Percentiles rank a stretch among this genome's conserved stretches.
These are phyloP conservation scores for Phytophthora ohioensis DNA, from an alignment of 352 stramenopile species.

Conservation along the genomic window DNA sequence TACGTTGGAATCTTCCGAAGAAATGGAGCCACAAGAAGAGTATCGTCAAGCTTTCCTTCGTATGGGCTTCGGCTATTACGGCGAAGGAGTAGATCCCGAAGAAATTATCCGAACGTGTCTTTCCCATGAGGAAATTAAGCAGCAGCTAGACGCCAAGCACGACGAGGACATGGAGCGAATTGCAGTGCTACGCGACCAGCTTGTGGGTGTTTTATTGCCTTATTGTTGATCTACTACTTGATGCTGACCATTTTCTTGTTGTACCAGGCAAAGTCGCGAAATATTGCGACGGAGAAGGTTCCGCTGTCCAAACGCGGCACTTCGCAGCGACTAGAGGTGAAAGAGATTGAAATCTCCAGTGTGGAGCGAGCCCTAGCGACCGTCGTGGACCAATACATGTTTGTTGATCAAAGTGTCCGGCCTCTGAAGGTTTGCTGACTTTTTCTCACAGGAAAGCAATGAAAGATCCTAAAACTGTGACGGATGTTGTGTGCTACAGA, in stretches of 20 bases:
- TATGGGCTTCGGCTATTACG: constrained; percentile 70
- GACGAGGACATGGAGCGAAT: constrained; percentile 68
- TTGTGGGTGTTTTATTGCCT: constrained; percentile 46
- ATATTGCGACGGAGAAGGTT: constrained; percentile 55
- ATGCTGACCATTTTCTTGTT: background rate
- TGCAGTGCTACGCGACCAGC: constrained; percentile 56
- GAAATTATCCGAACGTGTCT: constrained; percentile 75
- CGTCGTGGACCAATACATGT: constrained; percentile 87
- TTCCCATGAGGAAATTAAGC: constrained; percentile 72
- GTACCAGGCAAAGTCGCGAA: constrained; percentile 55
- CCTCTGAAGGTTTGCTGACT: constrained; percentile 69
- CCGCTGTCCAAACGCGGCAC: constrained; percentile 71
- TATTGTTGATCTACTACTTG: background rate
- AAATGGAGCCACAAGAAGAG: constrained; percentile 43
- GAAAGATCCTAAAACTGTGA: constrained; percentile 2
- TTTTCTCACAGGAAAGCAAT: background rate
- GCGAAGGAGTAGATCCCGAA: constrained; percentile 66
- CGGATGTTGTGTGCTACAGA: constrained; percentile 41
- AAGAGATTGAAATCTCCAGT: constrained; percentile 71
- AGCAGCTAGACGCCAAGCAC: constrained; percentile 74
- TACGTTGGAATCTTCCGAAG: constrained; percentile 10
- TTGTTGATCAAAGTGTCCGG: constrained; percentile 79
- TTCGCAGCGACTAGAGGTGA: constrained; percentile 73
- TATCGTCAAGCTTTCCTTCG: constrained; percentile 72
- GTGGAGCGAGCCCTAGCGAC: constrained; percentile 69